Base-by-base conservation (phyloP, 1,139 yeast genomes). In the Taiozyma sp. region DNA sequence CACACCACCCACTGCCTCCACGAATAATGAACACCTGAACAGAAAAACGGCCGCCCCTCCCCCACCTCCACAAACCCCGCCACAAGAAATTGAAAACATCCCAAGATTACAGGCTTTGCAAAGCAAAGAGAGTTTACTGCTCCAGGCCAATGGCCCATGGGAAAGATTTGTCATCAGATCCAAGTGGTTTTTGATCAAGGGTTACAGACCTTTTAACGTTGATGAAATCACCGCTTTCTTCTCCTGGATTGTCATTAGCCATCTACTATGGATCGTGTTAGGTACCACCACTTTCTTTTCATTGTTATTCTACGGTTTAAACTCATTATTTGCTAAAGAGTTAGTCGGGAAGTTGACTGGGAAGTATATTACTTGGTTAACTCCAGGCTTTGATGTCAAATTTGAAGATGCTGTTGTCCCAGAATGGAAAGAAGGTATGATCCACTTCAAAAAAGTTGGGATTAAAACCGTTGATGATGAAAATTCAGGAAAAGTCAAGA, bases 221-320 rank as follows among this genome's bases (percentile, higher is more conserved):
- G 84, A 81, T 60, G 84, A 81, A 56, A 63, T 78, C 8, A 77
- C 84, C 0, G 85, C 87, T 0, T 71, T 83, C 60, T 77, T 80
- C 44, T 80, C 83, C 2, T 78, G 82, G 80, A 56, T 78, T 44
- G 75, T 80, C 14, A 70, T 79, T 74, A 82, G 83, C 4, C 78
- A 79, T 58, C 63, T 79, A 7, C 60, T 80, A 23, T 83, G 87
- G 87, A 65, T 83, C n/a, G 65, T 81, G 0, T 63, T 82, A 45
- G 87, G 87, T 3, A 83, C 88, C 2, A 83, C 88, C 1, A 83
- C 87, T 0, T 82, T 83, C 61, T 81, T 81, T 2, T 74, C 84
- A 36, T 71, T 77, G 32, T 62, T 78, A 8, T 70, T 82, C 66
- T 76, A 80, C 57, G 74, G 79, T 0, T 63, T 80, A 2, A 70